Conservation (phyloP, 495 filamentous ascomycete species). For the Alectoria sarmentosa region DNA sequence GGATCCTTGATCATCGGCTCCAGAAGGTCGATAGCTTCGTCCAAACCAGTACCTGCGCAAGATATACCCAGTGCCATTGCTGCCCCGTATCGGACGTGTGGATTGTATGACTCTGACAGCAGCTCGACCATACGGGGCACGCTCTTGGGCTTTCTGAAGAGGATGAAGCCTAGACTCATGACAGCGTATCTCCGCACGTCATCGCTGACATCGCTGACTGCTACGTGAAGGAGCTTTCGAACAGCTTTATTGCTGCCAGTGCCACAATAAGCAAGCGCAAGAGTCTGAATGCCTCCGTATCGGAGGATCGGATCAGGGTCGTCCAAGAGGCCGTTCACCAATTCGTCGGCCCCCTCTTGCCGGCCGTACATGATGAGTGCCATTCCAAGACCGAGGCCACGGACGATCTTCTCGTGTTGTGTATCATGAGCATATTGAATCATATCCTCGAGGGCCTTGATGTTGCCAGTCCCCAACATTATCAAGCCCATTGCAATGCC, state of each 20-base stretch:
- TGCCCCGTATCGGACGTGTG: constrained; percentile 95
- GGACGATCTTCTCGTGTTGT: constrained; percentile 97
- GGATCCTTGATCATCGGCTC: constrained; percentile 99
- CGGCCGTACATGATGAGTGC: constrained; percentile 96
- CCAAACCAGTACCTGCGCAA: constrained; percentile 91
- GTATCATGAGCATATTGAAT: constrained; percentile 97
- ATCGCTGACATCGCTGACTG: constrained; percentile 97
- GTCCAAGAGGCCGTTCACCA: constrained; percentile 86
- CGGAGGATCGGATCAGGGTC: constrained; percentile 90
- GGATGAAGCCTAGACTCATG: constrained; percentile 95
- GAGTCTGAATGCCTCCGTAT: constrained; percentile 98
- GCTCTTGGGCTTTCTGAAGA: constrained; percentile 95
- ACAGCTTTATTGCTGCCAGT: constrained; percentile 98
- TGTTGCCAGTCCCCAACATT: constrained; percentile 92
- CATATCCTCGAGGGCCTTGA: constrained; percentile 87
- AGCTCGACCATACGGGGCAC: constrained; percentile 99
- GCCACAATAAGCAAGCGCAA: constrained; percentile 94
- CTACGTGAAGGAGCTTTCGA: constrained; percentile 91
- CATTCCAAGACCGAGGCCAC: constrained; percentile 92
- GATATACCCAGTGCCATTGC: constrained; percentile 98
- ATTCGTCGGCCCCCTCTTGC: constrained; percentile 88
- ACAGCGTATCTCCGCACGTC: constrained; percentile 96
- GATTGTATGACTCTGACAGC: constrained; percentile 96
- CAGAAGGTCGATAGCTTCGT: constrained; percentile 93
- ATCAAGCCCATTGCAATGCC: constrained; percentile 93